Base-by-base conservation (phyloP, 2,329 filamentous ascomycete species). In the Aspergillus fischeri region DNA sequence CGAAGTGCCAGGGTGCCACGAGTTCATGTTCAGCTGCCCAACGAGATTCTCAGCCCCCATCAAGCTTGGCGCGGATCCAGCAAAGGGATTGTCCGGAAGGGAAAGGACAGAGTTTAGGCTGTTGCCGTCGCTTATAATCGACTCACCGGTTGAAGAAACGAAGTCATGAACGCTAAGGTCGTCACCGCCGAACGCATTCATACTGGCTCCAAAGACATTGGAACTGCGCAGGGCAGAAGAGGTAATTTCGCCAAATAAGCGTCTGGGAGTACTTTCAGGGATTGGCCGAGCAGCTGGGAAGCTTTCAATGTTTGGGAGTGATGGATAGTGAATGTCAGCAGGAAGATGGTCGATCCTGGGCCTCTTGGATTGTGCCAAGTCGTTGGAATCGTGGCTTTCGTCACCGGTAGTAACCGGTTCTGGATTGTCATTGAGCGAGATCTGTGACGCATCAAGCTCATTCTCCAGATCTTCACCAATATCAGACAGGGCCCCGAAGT, bases 211-310 rank as follows among this genome's bases (percentile, higher is more conserved):
- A 24, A 84, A 69, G 21, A 78, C 70, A 11, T 78, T 78, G 17
- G 83, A 84, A 65, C 79, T 83, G 51, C 77, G 73, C 14, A 86
- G 65, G 10, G 80, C 80, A 21, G 83, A 84, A 28, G 78, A 72
- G 10, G 80, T 80, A 60, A 87, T 83, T 67, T 87, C 85, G 11
- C 85, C 85, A 65, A 87, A 87, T 5, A 87, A 73, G 51, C 81
- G 81, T 58, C 73, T 63, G n/a, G 70, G 65, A 49, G 70, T 64
- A 35, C 63, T 59, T 29, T 69, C 64, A 35, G 65, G 60, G 50
- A 61, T 53, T 11, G 64, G 60, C 38, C 67, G 68, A 11, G 62
- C 56, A 20, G 70, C 64, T 47, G 69, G 60, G 38, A 75, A 71
- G 53, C 72, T 75, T 47, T 73, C 70, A 17, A 75, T 65, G 27